phyloP scores from a whole-genome alignment of 2,329 filamentous ascomycete genomes.

The Fusarium sp. region DNA sequence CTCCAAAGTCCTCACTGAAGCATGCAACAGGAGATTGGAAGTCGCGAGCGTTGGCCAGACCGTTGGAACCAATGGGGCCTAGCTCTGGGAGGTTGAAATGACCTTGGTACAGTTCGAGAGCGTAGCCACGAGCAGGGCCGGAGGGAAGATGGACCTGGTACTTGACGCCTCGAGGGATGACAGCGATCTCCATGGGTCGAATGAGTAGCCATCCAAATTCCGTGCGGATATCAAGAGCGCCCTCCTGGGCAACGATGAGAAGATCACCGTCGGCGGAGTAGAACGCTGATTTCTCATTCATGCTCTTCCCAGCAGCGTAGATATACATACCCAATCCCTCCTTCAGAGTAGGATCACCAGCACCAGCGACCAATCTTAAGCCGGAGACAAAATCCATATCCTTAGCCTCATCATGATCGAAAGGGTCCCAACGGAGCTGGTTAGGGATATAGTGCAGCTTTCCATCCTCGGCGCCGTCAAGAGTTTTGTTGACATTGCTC shows the following conservation, averaged over 20 bases:
- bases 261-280: conserved; percentile 88
- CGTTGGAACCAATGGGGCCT: conserved; percentile 79
- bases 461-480: conserved; percentile 41
- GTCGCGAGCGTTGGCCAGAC: conserved; percentile 80
- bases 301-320: conserved; percentile 82
- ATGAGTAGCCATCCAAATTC: conserved; percentile 81
- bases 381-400: conserved; percentile 66
- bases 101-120: conserved; percentile 79
- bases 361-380: conserved; percentile 80
- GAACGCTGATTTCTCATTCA: conserved; percentile 81
- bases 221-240: conserved; percentile 80
- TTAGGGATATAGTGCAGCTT: conserved; percentile 69
- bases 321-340: conserved; percentile 83
- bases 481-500: conserved; percentile 46
- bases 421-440: conserved; percentile 86
- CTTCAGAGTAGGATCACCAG: conserved; percentile 84
- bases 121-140: conserved; percentile 77
- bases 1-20: conserved; percentile 72
- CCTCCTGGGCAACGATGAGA: conserved; percentile 81
- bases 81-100: conserved; percentile 80
- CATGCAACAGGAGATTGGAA: conserved; percentile 79
- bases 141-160: conserved; percentile 77
- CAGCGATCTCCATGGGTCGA: conserved; percentile 82
- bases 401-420: conserved; percentile 74
- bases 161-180: conserved; percentile 80